Conservation (phyloP, 495 filamentous ascomycete genomes). For the Collariella sp. region DNA sequence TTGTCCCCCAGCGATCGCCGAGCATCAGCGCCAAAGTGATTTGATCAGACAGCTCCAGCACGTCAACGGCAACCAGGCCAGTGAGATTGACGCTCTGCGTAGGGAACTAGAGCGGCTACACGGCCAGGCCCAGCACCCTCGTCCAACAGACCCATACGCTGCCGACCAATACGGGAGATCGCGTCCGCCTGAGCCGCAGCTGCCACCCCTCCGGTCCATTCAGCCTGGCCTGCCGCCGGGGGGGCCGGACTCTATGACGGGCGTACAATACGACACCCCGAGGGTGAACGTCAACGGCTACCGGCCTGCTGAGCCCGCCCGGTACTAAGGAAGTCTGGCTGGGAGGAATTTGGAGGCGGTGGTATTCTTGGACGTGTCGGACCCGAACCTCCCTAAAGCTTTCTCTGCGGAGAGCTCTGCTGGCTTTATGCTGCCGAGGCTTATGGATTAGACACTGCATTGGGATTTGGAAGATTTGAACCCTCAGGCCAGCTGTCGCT, state of each 20-base stretch:
- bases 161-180: constrained; percentile 25
- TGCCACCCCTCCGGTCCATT: constrained; percentile 41
- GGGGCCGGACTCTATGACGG: constrained; percentile 43
- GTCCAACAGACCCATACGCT: constrained; percentile 22
- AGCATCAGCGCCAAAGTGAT: constrained; percentile 43
- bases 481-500: too few relatives aligned
- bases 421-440: too few relatives aligned
- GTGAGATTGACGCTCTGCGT: constrained; percentile 41
- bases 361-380: neutral
- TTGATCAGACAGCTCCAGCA: constrained; percentile 29
- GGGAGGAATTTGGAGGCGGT: neutral
- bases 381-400: too few relatives aligned
- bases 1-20: constrained; percentile 39
- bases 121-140: constrained; percentile 22
- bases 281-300: constrained; percentile 33
- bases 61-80: constrained; percentile 28
- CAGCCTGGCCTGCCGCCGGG: constrained; percentile 13
- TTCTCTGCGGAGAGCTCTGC: too few relatives aligned
- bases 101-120: constrained; percentile 32
- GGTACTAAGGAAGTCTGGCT: constrained; percentile 7
- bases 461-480: too few relatives aligned
- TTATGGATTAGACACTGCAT: too few relatives aligned
- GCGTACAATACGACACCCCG: constrained; percentile 45
- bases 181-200: constrained; percentile 37
- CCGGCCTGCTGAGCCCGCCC: constrained; percentile 16